Base-by-base conservation (phyloP, 441 rosid species). In the Erodium texanum region DNA sequence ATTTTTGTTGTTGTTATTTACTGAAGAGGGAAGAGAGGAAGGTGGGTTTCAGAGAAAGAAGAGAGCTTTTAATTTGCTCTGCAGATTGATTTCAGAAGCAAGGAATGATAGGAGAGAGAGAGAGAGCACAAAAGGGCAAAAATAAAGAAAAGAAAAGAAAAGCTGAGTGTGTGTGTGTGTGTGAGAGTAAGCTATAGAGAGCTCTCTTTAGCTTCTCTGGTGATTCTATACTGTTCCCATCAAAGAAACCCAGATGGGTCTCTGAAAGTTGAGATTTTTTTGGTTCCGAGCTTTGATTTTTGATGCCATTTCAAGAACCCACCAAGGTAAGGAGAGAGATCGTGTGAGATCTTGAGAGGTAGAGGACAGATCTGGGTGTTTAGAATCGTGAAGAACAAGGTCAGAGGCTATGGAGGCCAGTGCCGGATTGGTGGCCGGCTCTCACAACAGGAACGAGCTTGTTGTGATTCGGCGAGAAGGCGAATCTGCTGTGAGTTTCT, bases 381-480 rank as follows among this genome's bases (percentile, higher is more conserved):
- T 38, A 6, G 45, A 38, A 38, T 38, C 8, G 9, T 38, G 45
- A 24, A 61, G 65, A 50, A 38, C 58, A 71, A 10, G 45, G 45
- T 38, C 11, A 7, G 45, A 38, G 11, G 45, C 45, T 7, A 82
- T 80, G 84, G 77, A 80, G 79, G 82, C 50, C 4, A 69, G 73
- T 20, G 76, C 71, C 23, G 83, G 84, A 41, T 66, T 82, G 62
- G 81, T 82, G 4, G 86, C 81, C 24, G 84, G 86, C 22, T 78
- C 86, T 67, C 84, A 82, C 68, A 76, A 75, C 70, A 75, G 75
- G 71, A 75, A 82, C 23, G 86, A 82, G 64, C 84, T 82, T 20
- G 75, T 82, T 38, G 77, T 82, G 27, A 80, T 82, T 27, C 75
- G 73, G 20, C 69, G 74, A 18, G 75, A 78, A 24, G 80, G 77